Evolutionary conservation across 768 basidiomycete genomes (phyloP), one percentile per base, ranked within the genome.

Genomic region (Termitomyces sp.): DNA sequence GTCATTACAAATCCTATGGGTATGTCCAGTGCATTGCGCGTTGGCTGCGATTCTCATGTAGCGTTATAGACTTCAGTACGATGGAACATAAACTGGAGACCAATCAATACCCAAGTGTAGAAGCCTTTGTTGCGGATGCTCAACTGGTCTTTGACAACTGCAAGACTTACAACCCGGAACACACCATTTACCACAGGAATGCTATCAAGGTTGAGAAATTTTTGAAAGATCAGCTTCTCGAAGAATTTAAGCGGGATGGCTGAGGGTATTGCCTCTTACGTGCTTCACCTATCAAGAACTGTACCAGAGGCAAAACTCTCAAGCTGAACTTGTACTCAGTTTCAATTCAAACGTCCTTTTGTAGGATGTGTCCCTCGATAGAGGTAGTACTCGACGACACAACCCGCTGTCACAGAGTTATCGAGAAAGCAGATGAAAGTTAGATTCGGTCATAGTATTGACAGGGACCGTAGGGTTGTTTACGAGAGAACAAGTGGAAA

Each of bases 1-100:
- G 84, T 95, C 50, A 87, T 98, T 68, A 87, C 86, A 65, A 75
- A 86, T 58, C 97, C 97, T 3, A 98, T 98, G 95, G 95, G 94
- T 94, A 64, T 58, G 85, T 78, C 30, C 33, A 46, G 37, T 30
- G 56, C 12, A 46, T 57, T 56, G 56, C 15, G 59, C 15, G 59
- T 49, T 55, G 31, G 22, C 55, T 24, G 42, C 39, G 39, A 54
- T 49, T 12, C 33, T 55, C 16, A 55, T 33, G 31, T 20, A 20
- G 16, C 27, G n/a, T 36, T 15, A n/a, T 57, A 97, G 94, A 98
- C 72, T 83, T 98, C 65, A 74, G 77, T 57, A 94, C 91, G 2
- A 96, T 98, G 84, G 84, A 88, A 64, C 80, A 87, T 68, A 98
- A 94, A 72, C 82, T 98, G n/a, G 88, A 93, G 37, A 84, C 79